These are phyloP conservation scores for Trypanosoma boissoni DNA, from an alignment of 208 protist species.

Conservation along the genomic window DNA sequence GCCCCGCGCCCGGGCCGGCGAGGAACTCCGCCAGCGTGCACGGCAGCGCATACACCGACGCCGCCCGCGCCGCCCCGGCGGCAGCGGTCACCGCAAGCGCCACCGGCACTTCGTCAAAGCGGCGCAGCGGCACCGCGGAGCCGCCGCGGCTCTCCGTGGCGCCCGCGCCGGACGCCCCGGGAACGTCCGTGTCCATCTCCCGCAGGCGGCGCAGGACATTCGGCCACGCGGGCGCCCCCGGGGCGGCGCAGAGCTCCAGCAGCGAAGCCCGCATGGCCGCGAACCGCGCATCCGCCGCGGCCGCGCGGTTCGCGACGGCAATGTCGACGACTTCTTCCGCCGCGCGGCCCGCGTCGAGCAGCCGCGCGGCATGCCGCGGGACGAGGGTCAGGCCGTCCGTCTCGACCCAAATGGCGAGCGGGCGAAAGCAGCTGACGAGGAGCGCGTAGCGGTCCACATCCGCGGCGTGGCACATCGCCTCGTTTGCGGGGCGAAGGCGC, in stretches of 20 bases:
- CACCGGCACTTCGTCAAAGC: slow-evolving; percentile 30
- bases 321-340: slow-evolving; percentile 31
- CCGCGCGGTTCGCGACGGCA: slow-evolving; percentile 28
- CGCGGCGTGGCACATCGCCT: slow-evolving; percentile 12
- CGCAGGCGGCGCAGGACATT: slow-evolving; percentile 21
- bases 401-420: slow-evolving; percentile 22
- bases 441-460: slow-evolving; percentile 25
- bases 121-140: slow-evolving; percentile 6
- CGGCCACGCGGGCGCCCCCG: slow-evolving; percentile 2
- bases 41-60: slow-evolving; percentile 30
- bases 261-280: slow-evolving; percentile 26
- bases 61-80: slow-evolving; percentile 5
- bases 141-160: neutral
- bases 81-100: slow-evolving; percentile 4
- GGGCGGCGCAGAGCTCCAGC: slow-evolving; percentile 12
- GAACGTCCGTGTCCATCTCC: slow-evolving; percentile 20
- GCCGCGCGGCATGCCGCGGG: slow-evolving; percentile 7
- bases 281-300: slow-evolving; percentile 18
- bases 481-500: slow-evolving; percentile 13
- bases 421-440: slow-evolving; percentile 22
- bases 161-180: slow-evolving; percentile 12
- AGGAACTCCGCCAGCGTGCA: slow-evolving; percentile 35
- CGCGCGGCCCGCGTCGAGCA: neutral
- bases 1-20: slow-evolving; percentile 9
- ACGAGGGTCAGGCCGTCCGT: slow-evolving; percentile 28